Evolutionary conservation across 2,329 filamentous ascomycete species (phyloP).

Genomic region (Fusarium caatingaense): DNA sequence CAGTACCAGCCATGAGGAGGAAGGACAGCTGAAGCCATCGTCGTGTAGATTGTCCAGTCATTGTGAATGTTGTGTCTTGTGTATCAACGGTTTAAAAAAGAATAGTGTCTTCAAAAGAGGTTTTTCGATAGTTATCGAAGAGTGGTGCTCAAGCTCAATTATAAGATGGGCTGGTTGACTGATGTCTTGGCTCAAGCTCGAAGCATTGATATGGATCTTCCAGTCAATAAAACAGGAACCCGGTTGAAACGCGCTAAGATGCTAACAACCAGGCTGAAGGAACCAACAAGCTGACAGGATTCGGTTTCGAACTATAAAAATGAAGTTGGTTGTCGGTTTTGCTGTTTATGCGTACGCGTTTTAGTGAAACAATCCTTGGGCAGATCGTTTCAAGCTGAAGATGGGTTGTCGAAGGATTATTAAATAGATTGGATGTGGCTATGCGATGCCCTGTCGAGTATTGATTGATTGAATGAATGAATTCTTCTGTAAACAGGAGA

Average conservation of each 20-base stretch:
- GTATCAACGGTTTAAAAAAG: background rate
- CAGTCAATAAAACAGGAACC: constrained; percentile 39
- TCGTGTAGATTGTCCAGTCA: constrained; percentile 31
- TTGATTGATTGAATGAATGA: background rate
- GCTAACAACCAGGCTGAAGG: constrained; percentile 32
- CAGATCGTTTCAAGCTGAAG: constrained; percentile 19
- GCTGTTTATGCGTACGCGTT: constrained; percentile 23
- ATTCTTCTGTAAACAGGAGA: constrained; percentile 7
- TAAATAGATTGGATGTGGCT: constrained; percentile 6
- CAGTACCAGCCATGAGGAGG: constrained; percentile 41
- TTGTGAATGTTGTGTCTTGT: constrained; percentile 14
- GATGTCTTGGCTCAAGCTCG: constrained; percentile 15
- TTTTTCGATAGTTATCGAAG: background rate
- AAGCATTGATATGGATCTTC: constrained; percentile 32
- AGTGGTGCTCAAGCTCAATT: constrained; percentile 15
- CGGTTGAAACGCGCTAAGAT: constrained; percentile 42
- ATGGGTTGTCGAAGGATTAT: constrained; percentile 3
- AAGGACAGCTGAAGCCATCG: constrained; percentile 43
- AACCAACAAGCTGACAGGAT: constrained; percentile 27
- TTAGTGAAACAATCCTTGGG: constrained; percentile 26
- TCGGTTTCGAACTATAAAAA: constrained; percentile 1
- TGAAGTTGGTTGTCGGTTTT: constrained; percentile 1
- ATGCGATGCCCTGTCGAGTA: background rate
- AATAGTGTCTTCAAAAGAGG: background rate
- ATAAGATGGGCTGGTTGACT: constrained; percentile 17